Conservation (phyloP, 2,329 filamentous ascomycete species). For the Macrophomina phaseolina region DNA sequence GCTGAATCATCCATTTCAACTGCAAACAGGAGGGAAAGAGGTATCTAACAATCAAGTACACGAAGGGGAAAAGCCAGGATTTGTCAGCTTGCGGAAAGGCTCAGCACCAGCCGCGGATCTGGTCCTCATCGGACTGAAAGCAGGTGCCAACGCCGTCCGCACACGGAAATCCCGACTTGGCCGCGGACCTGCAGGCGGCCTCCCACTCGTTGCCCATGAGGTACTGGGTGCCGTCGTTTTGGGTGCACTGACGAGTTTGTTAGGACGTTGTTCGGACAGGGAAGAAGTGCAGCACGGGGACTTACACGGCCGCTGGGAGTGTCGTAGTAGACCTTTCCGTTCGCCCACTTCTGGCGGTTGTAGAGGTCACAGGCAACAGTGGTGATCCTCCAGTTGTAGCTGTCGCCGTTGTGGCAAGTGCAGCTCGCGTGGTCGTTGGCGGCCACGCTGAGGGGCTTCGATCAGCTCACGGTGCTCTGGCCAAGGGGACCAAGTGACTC, state of each 20-base stretch:
- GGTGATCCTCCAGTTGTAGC: slow-evolving; percentile 15
- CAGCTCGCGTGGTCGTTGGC: slow-evolving; percentile 10
- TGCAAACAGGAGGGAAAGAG: too few relatives aligned
- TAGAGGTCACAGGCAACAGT: slow-evolving; percentile 6
- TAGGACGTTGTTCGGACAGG: background rate
- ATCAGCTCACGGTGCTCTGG: background rate
- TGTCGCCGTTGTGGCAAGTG: slow-evolving; percentile 12
- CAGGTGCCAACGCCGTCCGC: background rate
- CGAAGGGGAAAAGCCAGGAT: too few relatives aligned
- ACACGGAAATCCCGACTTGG: background rate
- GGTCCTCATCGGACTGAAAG: background rate
- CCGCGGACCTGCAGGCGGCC: background rate
- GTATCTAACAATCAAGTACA: too few relatives aligned
- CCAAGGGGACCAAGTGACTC: background rate
- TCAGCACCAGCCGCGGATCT: slow-evolving; percentile 13
- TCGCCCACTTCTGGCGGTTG: background rate
- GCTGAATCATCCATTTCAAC: too few relatives aligned
- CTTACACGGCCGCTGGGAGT: slow-evolving; percentile 7
- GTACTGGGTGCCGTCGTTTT: background rate
- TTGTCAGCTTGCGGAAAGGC: background rate
- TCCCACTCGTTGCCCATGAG: slow-evolving; percentile 2
- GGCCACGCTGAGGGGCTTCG: background rate
- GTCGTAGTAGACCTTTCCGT: slow-evolving; percentile 4
- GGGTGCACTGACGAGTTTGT: background rate
- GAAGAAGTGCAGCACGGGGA: background rate